Percentiles rank a stretch among this genome's conserved stretches.
Conservation (phyloP, 2,329 filamentous ascomycete genomes). For the Fusarium sp. region DNA sequence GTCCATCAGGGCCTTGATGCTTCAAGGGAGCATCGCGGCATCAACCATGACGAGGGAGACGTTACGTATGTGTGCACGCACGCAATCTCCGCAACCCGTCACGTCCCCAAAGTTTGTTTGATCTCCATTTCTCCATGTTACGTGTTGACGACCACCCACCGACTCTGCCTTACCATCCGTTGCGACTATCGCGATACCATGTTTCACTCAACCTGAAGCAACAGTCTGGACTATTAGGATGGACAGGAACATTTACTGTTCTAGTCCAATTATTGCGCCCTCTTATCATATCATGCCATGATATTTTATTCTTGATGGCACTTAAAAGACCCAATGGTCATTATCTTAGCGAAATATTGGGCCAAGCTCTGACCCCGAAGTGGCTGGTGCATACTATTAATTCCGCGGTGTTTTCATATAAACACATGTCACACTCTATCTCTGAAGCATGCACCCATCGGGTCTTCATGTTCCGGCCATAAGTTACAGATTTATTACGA, state of each 20-base stretch:
- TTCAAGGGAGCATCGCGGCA: background rate
- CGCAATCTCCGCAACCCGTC: slow-evolving; percentile 27
- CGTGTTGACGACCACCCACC: background rate
- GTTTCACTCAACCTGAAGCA: background rate
- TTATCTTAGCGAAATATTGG: background rate
- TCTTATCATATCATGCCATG: background rate
- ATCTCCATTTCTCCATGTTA: slow-evolving; percentile 1
- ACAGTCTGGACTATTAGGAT: slow-evolving; percentile 4
- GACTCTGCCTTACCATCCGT: background rate
- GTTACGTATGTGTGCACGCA: slow-evolving; percentile 24
- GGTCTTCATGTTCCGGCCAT: slow-evolving; percentile 22
- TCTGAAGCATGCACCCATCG: slow-evolving; percentile 13
- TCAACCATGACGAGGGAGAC: background rate
- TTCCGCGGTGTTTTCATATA: background rate
- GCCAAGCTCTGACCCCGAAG: slow-evolving; percentile 1
- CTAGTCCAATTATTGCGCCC: background rate
- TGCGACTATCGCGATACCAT: slow-evolving; percentile 1
- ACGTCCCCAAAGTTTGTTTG: slow-evolving; percentile 17
- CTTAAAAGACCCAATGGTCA: background rate
- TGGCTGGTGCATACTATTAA: background rate
- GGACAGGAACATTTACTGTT: slow-evolving; percentile 8
- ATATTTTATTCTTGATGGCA: background rate
- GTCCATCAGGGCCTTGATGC: background rate
- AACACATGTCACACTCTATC: slow-evolving; percentile 6
- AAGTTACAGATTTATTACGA: slow-evolving; percentile 30